These are phyloP conservation scores for Urochloa ruziziensis DNA, from an alignment of 176 grass and related monocot genomes.

Conservation along the genomic window DNA sequence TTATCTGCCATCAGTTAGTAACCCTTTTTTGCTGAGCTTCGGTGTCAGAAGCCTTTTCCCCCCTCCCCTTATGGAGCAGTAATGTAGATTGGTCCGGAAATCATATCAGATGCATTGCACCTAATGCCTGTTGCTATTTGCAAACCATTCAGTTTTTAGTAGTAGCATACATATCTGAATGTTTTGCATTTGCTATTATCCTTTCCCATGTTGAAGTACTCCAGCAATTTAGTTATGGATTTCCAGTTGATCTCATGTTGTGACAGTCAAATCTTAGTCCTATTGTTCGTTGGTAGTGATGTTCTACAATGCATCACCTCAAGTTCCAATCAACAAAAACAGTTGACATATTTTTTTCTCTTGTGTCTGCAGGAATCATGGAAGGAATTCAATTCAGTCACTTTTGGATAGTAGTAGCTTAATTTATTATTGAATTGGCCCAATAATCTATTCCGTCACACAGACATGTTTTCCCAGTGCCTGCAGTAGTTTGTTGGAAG, in stretches of 20 bases:
- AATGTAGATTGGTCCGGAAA: not conserved
- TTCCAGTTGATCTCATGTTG: not conserved
- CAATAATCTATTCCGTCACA: not conserved
- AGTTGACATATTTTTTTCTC: not conserved
- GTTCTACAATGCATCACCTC: not conserved
- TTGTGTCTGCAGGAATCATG: conserved; percentile 65
- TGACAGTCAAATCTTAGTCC: not conserved
- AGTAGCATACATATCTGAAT: conserved; percentile 18
- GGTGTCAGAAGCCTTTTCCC: not conserved
- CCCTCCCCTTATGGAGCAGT: not conserved
- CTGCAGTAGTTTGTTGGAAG: not conserved
- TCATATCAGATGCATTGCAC: not conserved
- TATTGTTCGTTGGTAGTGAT: not conserved
- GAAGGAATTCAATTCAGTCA: conserved; percentile 80
- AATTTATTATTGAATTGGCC: not conserved
- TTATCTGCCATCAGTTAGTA: not conserved
- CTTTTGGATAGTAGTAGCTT: conserved; percentile 44
- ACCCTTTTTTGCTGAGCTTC: not conserved
- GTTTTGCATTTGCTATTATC: not conserved
- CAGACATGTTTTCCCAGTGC: not conserved
- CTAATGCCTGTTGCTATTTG: not conserved
- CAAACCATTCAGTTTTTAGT: not conserved
- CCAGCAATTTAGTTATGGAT: not conserved
- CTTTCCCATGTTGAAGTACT: conserved; percentile 10
- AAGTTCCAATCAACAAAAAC: not conserved